These are phyloP conservation scores for Fusarium sp. DNA, from an alignment of 2,329 filamentous ascomycete species.

Conservation along the genomic window DNA sequence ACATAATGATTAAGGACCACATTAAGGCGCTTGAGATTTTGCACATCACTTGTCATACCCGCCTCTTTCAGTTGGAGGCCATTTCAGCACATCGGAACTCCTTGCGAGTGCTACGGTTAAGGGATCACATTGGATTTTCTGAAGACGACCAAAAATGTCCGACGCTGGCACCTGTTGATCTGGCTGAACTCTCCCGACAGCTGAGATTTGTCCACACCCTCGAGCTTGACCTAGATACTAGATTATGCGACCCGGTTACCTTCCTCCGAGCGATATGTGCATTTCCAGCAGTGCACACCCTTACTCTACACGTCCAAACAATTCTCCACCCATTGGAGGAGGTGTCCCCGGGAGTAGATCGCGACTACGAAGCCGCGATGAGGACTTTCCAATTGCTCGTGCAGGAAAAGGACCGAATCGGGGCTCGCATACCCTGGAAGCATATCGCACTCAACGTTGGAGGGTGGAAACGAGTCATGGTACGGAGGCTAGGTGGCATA, in stretches of 20 bases:
- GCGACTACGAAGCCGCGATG: slow-evolving; percentile 55
- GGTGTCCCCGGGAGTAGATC: slow-evolving; percentile 49
- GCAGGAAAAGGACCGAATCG: slow-evolving; percentile 43
- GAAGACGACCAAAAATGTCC: slow-evolving; percentile 59
- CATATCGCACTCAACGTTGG: slow-evolving; percentile 62
- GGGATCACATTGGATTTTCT: slow-evolving; percentile 61
- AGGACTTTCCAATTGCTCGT: slow-evolving; percentile 52
- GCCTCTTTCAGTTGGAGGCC: slow-evolving; percentile 56
- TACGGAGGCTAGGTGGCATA: slow-evolving; percentile 56
- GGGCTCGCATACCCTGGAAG: slow-evolving; percentile 51
- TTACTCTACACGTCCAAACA: slow-evolving; percentile 62
- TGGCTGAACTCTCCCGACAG: slow-evolving; percentile 51
- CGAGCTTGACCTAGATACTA: slow-evolving; percentile 63
- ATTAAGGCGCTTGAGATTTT: slow-evolving; percentile 55
- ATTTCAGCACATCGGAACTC: slow-evolving; percentile 55
- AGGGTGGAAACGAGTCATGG: slow-evolving; percentile 61
- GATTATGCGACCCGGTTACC: slow-evolving; percentile 49
- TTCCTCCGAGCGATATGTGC: slow-evolving; percentile 56
- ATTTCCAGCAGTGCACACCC: slow-evolving; percentile 56
- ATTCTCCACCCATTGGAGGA: slow-evolving; percentile 52
- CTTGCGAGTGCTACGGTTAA: slow-evolving; percentile 56
- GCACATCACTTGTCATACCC: slow-evolving; percentile 58
- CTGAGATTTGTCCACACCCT: slow-evolving; percentile 55
- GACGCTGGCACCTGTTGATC: slow-evolving; percentile 53
- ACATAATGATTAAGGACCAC: slow-evolving; percentile 54